phyloP scores from a whole-genome alignment of 2,329 filamentous ascomycete genomes.

The Intubia oerlemansii region DNA sequence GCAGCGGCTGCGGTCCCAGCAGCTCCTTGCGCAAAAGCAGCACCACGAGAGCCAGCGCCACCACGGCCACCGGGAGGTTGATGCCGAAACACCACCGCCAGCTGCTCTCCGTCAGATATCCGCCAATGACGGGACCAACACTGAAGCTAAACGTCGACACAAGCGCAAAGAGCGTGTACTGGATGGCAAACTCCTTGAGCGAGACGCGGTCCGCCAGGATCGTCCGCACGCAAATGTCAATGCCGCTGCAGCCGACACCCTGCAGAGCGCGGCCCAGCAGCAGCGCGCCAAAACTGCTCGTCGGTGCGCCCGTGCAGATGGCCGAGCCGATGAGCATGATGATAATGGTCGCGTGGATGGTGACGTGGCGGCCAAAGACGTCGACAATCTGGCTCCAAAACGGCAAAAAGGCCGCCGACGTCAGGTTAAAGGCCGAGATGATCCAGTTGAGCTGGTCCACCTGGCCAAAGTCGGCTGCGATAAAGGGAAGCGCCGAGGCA shows the following conservation, averaged over 20 bases:
- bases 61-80: slow-evolving; percentile 21
- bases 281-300: no score
- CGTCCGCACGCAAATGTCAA: slow-evolving; percentile 37
- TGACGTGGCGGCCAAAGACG: slow-evolving; percentile 38
- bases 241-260: slow-evolving; percentile 37
- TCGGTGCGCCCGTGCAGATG: slow-evolving; percentile 35
- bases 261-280: slow-evolving; percentile 40
- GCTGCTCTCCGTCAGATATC: slow-evolving; percentile 27
- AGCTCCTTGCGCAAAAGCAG: slow-evolving; percentile 36
- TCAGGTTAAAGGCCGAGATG: slow-evolving; percentile 45
- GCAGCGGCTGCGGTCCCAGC: slow-evolving; percentile 22
- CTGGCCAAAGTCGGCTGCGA: slow-evolving; percentile 40
- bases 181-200: slow-evolving; percentile 36
- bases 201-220: slow-evolving; percentile 43
- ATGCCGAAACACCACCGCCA: slow-evolving; percentile 43
- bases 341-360: slow-evolving; percentile 33
- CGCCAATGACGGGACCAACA: slow-evolving; percentile 40
- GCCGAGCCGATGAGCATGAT: slow-evolving; percentile 37
- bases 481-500: slow-evolving; percentile 36
- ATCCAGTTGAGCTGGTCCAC: slow-evolving; percentile 47
- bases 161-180: slow-evolving; percentile 39
- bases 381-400: slow-evolving; percentile 43
- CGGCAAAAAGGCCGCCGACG: slow-evolving; percentile 44
- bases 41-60: slow-evolving; percentile 29
- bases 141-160: slow-evolving; percentile 36